Evolutionary conservation across 2,329 filamentous ascomycete species (phyloP).

Genomic region (Macrophomina pseudophaseolina): DNA sequence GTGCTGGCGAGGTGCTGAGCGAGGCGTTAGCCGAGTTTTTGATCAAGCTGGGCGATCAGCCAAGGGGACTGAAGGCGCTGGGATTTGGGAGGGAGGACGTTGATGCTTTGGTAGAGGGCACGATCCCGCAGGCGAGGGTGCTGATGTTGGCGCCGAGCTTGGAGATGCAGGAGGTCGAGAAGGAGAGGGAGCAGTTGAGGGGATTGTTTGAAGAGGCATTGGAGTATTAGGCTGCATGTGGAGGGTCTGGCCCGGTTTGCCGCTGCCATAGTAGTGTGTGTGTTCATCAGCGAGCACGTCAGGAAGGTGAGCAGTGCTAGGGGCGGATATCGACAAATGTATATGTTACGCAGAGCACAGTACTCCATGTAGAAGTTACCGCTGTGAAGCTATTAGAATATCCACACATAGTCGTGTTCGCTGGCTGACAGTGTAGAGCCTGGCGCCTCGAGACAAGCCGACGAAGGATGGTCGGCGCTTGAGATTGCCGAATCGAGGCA

Average conservation of each 20-base stretch:
- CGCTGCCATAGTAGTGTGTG: not conserved
- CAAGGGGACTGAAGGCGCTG: constrained; percentile 79
- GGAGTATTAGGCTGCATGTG: constrained; percentile 15
- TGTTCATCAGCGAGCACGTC: too few relatives aligned
- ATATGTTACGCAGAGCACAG: too few relatives aligned
- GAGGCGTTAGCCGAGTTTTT: constrained; percentile 85
- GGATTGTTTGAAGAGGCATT: constrained; percentile 51
- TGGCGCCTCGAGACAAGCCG: too few relatives aligned
- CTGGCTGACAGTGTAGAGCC: too few relatives aligned
- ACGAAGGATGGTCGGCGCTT: too few relatives aligned
- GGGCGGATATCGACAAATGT: too few relatives aligned
- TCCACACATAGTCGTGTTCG: too few relatives aligned
- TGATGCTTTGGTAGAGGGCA: constrained; percentile 87
- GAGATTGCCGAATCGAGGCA: too few relatives aligned
- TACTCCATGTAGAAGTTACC: too few relatives aligned
- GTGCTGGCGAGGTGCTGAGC: constrained; percentile 83
- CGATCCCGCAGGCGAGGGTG: constrained; percentile 88
- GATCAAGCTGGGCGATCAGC: constrained; percentile 84
- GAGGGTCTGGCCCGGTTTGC: not conserved
- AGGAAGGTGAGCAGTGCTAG: too few relatives aligned
- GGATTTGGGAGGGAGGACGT: constrained; percentile 80
- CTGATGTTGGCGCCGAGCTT: constrained; percentile 88
- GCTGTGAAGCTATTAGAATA: too few relatives aligned
- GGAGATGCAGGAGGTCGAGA: constrained; percentile 51
- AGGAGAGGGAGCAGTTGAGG: constrained; percentile 55